phyloP scores from a whole-genome alignment of 108 stramenopile species.

The Cyclotella kingstonii region DNA sequence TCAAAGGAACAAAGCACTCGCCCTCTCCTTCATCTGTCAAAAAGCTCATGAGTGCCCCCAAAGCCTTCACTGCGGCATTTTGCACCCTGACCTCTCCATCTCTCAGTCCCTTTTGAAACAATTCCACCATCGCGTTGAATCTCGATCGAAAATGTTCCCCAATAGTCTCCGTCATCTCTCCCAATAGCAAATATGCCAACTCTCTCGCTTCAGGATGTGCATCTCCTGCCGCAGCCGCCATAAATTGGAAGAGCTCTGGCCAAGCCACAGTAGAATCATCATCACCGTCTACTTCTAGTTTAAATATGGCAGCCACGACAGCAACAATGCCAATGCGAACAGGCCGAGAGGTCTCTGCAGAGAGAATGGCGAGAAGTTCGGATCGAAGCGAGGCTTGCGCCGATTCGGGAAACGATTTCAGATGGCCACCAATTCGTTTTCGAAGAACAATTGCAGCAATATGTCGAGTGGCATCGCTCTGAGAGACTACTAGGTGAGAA shows the following conservation, averaged over 20 bases:
- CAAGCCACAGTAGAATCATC: constrained; percentile 55
- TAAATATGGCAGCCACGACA: constrained; percentile 71
- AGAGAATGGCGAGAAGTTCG: constrained; percentile 71
- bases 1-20: constrained; percentile 68
- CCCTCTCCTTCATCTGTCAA: constrained; percentile 75
- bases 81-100: constrained; percentile 71
- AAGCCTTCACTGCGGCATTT: constrained; percentile 79
- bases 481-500: neutral
- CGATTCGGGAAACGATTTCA: constrained; percentile 62
- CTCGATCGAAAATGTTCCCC: constrained; percentile 77
- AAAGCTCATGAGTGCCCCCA: constrained; percentile 75
- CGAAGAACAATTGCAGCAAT: constrained; percentile 89
- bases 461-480: constrained; percentile 80
- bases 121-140: constrained; percentile 64
- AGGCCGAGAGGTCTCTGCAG: constrained; percentile 72
- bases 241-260: constrained; percentile 83
- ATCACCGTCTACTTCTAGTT: constrained; percentile 44
- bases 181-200: constrained; percentile 88
- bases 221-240: constrained; percentile 61
- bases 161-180: constrained; percentile 93
- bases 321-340: constrained; percentile 84
- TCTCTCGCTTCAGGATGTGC: constrained; percentile 79
- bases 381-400: constrained; percentile 61
- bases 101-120: constrained; percentile 75
- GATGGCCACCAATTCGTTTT: constrained; percentile 83